Evolutionary conservation across 2,329 filamentous ascomycete species (phyloP), one percentile per base, ranked within the genome.

Genomic region (Penicillium sp.): DNA sequence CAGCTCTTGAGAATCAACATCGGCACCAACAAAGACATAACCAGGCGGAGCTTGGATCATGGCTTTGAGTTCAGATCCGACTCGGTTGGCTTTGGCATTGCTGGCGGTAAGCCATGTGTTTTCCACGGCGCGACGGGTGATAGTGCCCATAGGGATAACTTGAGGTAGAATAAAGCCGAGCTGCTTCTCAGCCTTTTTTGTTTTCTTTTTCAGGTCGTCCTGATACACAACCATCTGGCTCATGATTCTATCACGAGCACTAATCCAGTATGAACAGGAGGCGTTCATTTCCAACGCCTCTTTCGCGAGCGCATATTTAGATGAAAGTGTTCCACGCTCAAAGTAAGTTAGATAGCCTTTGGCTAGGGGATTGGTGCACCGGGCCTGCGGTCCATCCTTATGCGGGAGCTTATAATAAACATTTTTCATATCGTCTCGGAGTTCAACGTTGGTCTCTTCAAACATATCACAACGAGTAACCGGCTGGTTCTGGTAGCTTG

Each of bases 211-310:
- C 48, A 76, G 61, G 61, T 95, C 86, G 33, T 86, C 79, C 58
- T 91, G 81, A 68, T 96, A 97, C 1, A 99, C 89, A 1, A 96
- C 92, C 81, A 97, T 90, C 68, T 99, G 94, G n/a, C 87, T 89
- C 81, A 79, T 93, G 73, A 99, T 99, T 50, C 94, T 82, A 67
- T 96, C 91, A 60, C 94, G 83, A 16, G 94, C 92, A 66, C 91
- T 96, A 65, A 99, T 97, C 94, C 95, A 99, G 73, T 99, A 99
- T 0, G 93, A 97, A 70, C 95, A 99, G 0, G 91, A 96, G 0
- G 94, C 91, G 65, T 99, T 99, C 94, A 99, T 99, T 65, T 97
- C 89, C 45, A 99, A 77, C 0, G 95, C 94, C 70, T 96, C 91
- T 68, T 95, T 97, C 0, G 94, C 94, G 66, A 97, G 93, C 0